Evolutionary conservation across 2,329 filamentous ascomycete genomes (phyloP).

Genomic region (Arthrobotrys musiformis): DNA sequence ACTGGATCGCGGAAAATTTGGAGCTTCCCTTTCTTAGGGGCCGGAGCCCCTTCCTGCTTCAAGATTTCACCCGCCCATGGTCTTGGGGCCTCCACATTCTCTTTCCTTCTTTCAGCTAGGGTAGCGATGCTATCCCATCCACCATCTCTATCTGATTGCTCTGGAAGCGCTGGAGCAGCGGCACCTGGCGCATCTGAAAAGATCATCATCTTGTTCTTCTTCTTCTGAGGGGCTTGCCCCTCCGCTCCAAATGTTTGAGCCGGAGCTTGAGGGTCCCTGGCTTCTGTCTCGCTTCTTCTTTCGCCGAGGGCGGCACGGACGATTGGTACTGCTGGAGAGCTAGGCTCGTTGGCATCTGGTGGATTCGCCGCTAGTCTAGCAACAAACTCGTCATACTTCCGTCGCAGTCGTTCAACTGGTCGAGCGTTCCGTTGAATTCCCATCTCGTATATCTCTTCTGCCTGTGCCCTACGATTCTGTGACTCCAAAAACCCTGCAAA

Average conservation of each 20-base stretch:
- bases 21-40: constrained; percentile 75
- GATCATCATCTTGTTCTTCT: constrained; percentile 85
- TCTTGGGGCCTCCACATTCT: constrained; percentile 85
- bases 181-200: constrained; percentile 80
- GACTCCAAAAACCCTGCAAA: constrained; percentile 93
- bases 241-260: constrained; percentile 62
- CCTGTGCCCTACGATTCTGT: constrained; percentile 84
- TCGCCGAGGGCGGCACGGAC: constrained; percentile 79
- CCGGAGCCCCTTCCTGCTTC: constrained; percentile 74
- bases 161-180: constrained; percentile 66
- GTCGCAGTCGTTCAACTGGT: constrained; percentile 80
- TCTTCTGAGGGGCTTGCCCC: constrained; percentile 68
- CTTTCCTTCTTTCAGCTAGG: constrained; percentile 88
- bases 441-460: constrained; percentile 90
- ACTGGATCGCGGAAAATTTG: constrained; percentile 95
- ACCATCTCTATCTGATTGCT: constrained; percentile 69
- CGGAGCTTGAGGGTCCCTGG: constrained; percentile 70
- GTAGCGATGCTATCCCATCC: constrained; percentile 95
- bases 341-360: constrained; percentile 70
- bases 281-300: constrained; percentile 67
- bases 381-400: constrained; percentile 94
- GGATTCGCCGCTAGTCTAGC: constrained; percentile 70
- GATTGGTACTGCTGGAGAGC: constrained; percentile 85
- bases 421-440: constrained; percentile 89
- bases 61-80: constrained; percentile 94